Conservation (phyloP, 495 filamentous ascomycete genomes). For the Tuber brumale region DNA sequence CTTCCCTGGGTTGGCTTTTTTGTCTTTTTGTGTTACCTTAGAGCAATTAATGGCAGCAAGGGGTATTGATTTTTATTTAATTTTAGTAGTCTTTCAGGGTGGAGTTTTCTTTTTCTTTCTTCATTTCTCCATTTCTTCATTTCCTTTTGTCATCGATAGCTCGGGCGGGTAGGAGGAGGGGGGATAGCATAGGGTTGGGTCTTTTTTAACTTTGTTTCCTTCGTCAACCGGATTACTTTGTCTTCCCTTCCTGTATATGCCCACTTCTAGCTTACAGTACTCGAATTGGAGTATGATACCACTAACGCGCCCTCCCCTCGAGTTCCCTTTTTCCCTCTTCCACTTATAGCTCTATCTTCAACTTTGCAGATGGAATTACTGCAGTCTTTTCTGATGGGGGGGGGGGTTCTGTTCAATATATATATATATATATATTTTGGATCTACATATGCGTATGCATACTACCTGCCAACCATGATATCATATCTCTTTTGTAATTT, state of each 20-base stretch:
- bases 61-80: slow-evolving; percentile 10
- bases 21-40: slow-evolving; percentile 8
- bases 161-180: background rate
- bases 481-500: slow-evolving; percentile 22
- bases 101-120: slow-evolving; percentile 19
- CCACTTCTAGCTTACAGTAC: background rate
- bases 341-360: background rate
- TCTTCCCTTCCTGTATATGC: slow-evolving; percentile 16
- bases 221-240: background rate
- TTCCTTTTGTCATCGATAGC: slow-evolving; percentile 6
- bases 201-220: slow-evolving; percentile 10
- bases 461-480: slow-evolving; percentile 16
- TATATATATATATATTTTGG: slow-evolving; percentile 17
- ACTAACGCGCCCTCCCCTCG: background rate
- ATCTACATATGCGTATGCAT: background rate
- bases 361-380: background rate
- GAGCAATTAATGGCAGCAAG: slow-evolving; percentile 22
- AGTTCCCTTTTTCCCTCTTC: background rate
- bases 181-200: slow-evolving; percentile 17
- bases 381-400: background rate
- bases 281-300: slow-evolving; percentile 3
- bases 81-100: slow-evolving; percentile 9
- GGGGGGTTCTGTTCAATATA: slow-evolving; percentile 8
- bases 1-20: slow-evolving; percentile 13
- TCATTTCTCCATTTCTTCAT: slow-evolving; percentile 7